Percentiles rank a stretch among this genome's conserved stretches.
These are phyloP conservation scores for Microbotryum silenes-acaulis DNA, from an alignment of 1,284 basidiomycete genomes.

Conservation along the genomic window DNA sequence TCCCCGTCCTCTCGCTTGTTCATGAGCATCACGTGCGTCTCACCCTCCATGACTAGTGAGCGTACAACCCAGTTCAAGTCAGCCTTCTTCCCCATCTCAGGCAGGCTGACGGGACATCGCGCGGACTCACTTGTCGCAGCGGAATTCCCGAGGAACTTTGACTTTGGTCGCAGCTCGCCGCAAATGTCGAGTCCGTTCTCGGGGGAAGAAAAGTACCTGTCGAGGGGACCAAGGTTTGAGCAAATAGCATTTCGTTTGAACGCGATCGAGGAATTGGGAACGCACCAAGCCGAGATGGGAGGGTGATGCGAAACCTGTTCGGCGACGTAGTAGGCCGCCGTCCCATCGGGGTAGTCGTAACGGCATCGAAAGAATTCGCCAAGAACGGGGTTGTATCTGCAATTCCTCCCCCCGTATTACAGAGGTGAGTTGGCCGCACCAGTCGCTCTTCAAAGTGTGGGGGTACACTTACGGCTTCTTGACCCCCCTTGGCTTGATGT, in stretches of 20 bases:
- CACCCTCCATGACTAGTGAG: constrained; percentile 71
- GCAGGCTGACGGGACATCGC: too few species aligned
- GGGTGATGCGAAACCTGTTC: constrained; percentile 88
- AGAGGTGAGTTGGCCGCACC: not conserved
- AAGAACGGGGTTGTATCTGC: constrained; percentile 88
- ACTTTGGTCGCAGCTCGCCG: constrained; percentile 91
- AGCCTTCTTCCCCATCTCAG: too few species aligned
- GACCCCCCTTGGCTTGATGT: constrained; percentile 98
- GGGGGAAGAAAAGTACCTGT: constrained; percentile 80
- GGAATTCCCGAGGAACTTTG: constrained; percentile 91
- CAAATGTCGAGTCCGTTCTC: constrained; percentile 69
- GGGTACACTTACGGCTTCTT: constrained; percentile 82
- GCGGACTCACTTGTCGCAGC: constrained; percentile 53
- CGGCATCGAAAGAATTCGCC: constrained; percentile 97
- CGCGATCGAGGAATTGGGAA: not conserved
- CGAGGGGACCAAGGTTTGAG: not conserved
- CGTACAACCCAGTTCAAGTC: too few species aligned
- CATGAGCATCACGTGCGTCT: constrained; percentile 75
- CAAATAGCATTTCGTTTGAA: not conserved
- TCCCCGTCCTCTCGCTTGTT: constrained; percentile 80
- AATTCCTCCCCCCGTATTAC: too few species aligned
- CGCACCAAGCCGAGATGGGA: constrained; percentile 78
- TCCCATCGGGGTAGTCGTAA: constrained; percentile 86
- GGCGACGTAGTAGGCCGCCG: constrained; percentile 90
- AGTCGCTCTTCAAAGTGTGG: not conserved